A percentile compares a stretch with the other conserved stretches of the same genome.
phyloP scores from a whole-genome alignment of 2,329 filamentous ascomycete species.

The Aspergillus niger region DNA sequence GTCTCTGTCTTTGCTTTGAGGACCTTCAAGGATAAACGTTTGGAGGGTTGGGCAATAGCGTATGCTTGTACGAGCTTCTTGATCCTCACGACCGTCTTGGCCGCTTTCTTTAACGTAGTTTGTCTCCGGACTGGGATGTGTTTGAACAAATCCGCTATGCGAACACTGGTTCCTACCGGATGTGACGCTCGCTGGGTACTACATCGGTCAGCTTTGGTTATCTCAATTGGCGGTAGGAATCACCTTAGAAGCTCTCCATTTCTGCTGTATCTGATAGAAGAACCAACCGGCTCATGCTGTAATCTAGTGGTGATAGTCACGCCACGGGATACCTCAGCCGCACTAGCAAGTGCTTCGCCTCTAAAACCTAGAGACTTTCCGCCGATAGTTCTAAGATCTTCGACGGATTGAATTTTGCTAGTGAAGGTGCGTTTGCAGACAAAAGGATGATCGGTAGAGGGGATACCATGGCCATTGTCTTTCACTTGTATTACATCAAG shows the following conservation, averaged over 20 bases:
- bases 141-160: slow-evolving; percentile 59
- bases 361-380: slow-evolving; percentile 63
- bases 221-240: not conserved
- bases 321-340: slow-evolving; percentile 58
- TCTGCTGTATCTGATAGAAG: slow-evolving; percentile 53
- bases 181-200: slow-evolving; percentile 51
- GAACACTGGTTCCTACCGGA: slow-evolving; percentile 63
- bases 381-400: slow-evolving; percentile 58
- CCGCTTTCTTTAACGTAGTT: slow-evolving; percentile 52
- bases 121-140: slow-evolving; percentile 62
- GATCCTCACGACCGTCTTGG: slow-evolving; percentile 54
- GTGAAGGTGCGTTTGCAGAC: slow-evolving; percentile 63
- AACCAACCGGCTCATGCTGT: slow-evolving; percentile 58
- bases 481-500: slow-evolving; percentile 64
- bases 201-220: slow-evolving; percentile 1
- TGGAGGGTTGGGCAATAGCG: slow-evolving; percentile 58
- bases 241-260: slow-evolving; percentile 54
- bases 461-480: slow-evolving; percentile 66
- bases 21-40: slow-evolving; percentile 58
- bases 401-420: slow-evolving; percentile 62
- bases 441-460: slow-evolving; percentile 55
- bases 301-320: slow-evolving; percentile 59
- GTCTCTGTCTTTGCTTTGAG: slow-evolving; percentile 63
- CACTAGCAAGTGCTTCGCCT: slow-evolving; percentile 65
- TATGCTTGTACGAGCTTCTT: slow-evolving; percentile 60